Evolutionary conservation across 352 stramenopile genomes (phyloP).

Genomic region (Globisporangium radiosum): DNA sequence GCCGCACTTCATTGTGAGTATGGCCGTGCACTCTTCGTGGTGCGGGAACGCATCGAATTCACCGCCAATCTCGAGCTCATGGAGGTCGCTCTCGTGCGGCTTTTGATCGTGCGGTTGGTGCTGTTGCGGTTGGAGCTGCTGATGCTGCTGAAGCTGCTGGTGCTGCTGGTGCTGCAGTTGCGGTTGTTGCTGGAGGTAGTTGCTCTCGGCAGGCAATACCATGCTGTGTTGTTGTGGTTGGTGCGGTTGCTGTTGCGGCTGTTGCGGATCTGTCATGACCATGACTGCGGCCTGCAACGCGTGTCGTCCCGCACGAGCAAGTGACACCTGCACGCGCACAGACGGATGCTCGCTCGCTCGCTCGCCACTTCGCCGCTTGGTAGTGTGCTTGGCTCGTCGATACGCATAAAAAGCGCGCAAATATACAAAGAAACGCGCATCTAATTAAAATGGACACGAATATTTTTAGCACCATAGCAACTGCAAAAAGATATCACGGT

Average conservation of each 20-base stretch:
- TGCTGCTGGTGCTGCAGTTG: background rate
- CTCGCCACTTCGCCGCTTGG: too few species aligned
- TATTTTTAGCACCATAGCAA: too few species aligned
- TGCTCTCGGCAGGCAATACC: background rate
- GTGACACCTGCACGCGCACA: too few species aligned
- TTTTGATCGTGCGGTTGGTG: background rate
- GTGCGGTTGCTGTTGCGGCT: conserved; percentile 1
- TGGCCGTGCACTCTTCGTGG: conserved; percentile 51
- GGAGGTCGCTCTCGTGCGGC: background rate
- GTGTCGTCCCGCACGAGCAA: background rate
- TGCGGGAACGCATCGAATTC: conserved; percentile 47
- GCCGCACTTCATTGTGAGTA: conserved; percentile 76
- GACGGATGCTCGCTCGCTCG: too few species aligned
- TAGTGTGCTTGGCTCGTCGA: too few species aligned
- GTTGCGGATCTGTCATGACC: background rate
- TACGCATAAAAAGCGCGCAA: too few species aligned
- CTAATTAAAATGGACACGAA: too few species aligned
- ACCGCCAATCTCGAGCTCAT: conserved; percentile 8
- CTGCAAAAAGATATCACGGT: too few species aligned
- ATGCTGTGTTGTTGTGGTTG: background rate
- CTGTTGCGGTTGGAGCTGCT: background rate
- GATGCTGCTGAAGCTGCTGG: background rate
- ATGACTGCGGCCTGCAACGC: background rate
- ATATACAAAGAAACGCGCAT: too few species aligned
- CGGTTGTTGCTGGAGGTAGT: background rate